Percentiles rank a stretch among this genome's conserved stretches.
phyloP scores from a whole-genome alignment of 2,329 filamentous ascomycete species.

The Curvularia spicifera region DNA sequence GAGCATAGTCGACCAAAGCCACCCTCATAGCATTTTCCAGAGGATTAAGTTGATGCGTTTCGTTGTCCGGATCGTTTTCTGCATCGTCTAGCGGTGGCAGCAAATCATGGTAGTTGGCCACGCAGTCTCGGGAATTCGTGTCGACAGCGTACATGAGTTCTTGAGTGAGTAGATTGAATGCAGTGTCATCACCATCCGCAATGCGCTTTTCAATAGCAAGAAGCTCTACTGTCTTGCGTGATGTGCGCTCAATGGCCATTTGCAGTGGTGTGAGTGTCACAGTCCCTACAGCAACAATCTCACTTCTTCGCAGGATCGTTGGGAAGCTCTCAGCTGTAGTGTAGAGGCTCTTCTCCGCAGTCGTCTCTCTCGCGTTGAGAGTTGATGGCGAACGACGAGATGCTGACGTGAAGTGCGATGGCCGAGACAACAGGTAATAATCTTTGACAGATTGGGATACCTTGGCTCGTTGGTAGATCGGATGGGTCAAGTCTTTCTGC shows the following conservation, averaged over 20 bases:
- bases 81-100: conserved; percentile 60
- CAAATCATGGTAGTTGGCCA: conserved; percentile 77
- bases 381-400: conserved; percentile 73
- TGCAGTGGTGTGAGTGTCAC: conserved; percentile 75
- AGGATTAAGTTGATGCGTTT: conserved; percentile 55
- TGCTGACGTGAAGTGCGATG: conserved; percentile 79
- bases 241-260: conserved; percentile 88
- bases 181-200: conserved; percentile 73
- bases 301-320: conserved; percentile 85
- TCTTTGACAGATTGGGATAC: conserved; percentile 85
- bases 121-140: conserved; percentile 73
- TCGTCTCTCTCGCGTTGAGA: conserved; percentile 71
- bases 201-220: conserved; percentile 75
- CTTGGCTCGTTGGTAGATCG: conserved; percentile 85
- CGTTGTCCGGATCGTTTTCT: conserved; percentile 49
- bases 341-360: conserved; percentile 83
- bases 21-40: conserved; percentile 82
- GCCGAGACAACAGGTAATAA: conserved; percentile 78
- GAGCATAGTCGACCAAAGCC: conserved; percentile 85
- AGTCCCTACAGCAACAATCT: conserved; percentile 74
- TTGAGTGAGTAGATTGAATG: conserved; percentile 72
- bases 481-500: conserved; percentile 80
- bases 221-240: conserved; percentile 89
- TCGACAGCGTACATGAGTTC: conserved; percentile 80
- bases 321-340: conserved; percentile 86